A percentile compares a stretch with the other conserved stretches of the same genome.
These are phyloP conservation scores for Arthromyces matolae DNA, from an alignment of 768 basidiomycete genomes.

Conservation along the genomic window DNA sequence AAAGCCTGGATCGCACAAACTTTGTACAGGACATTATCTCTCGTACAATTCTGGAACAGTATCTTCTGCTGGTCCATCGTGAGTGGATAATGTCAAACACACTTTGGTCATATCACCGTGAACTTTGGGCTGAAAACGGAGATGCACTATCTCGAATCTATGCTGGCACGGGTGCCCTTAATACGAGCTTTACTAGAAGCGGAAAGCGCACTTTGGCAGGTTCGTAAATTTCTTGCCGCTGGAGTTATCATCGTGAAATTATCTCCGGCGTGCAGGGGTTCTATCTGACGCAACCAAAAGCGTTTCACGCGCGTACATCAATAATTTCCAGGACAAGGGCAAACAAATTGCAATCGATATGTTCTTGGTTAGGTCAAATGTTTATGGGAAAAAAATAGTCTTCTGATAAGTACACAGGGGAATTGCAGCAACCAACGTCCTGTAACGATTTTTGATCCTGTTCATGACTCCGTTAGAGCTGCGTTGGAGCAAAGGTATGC, in stretches of 20 bases:
- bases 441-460: conserved; percentile 90
- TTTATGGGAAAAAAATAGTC: neutral
- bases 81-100: conserved; percentile 68
- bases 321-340: conserved; percentile 93
- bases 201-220: conserved; percentile 93
- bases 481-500: conserved; percentile 66
- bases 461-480: conserved; percentile 81
- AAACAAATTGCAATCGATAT: conserved; percentile 96
- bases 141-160: conserved; percentile 92
- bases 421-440: conserved; percentile 85
- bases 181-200: conserved; percentile 92
- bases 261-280: conserved; percentile 49
- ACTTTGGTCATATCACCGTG: conserved; percentile 85
- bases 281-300: conserved; percentile 97
- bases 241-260: neutral
- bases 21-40: conserved; percentile 96
- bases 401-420: conserved; percentile 55
- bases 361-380: conserved; percentile 67
- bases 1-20: conserved; percentile 93
- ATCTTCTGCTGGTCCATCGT: conserved; percentile 71
- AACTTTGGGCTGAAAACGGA: conserved; percentile 96
- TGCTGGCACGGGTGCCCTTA: conserved; percentile 89
- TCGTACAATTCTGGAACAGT: conserved; percentile 74
- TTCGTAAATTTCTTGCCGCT: conserved; percentile 23
- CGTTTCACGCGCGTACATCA: conserved; percentile 93